phyloP scores from a whole-genome alignment of 2,329 filamentous ascomycete species.

The Zymoseptoria passerinii region DNA sequence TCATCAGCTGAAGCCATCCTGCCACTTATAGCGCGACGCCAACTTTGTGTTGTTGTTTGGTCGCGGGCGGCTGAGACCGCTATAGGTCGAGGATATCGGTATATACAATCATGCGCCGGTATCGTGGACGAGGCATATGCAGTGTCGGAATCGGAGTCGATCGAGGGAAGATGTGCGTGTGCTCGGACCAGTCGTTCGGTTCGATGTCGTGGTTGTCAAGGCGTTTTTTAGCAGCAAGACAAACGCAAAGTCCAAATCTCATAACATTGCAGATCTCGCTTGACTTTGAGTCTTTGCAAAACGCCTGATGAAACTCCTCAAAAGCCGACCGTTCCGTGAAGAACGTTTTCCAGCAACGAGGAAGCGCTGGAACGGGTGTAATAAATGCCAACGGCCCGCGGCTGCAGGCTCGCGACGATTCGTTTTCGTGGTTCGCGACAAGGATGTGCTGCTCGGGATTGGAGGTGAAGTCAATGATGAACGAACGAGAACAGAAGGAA shows the following conservation, averaged over 20 bases:
- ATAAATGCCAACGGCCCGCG: background rate
- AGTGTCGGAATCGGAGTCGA: background rate
- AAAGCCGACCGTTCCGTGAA: background rate
- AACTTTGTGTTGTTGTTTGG: background rate
- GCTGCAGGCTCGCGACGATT: background rate
- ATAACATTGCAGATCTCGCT: background rate
- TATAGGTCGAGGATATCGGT: background rate
- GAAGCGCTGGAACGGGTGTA: background rate
- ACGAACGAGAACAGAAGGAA: background rate
- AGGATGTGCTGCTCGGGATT: background rate
- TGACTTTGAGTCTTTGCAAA: background rate
- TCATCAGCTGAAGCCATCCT: constrained; percentile 28
- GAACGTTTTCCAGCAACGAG: background rate
- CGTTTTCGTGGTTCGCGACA: background rate
- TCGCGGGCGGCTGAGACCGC: background rate
- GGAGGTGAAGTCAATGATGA: background rate
- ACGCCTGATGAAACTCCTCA: background rate
- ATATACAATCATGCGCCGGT: background rate
- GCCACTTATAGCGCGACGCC: background rate
- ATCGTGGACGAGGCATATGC: background rate
- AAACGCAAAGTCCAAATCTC: background rate
- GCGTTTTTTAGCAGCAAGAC: background rate
- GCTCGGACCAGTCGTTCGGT: background rate
- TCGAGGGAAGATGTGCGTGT: background rate
- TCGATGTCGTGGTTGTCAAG: background rate